Percentiles rank a stretch among this genome's conserved stretches.
Evolutionary conservation across 1,284 basidiomycete species (phyloP).

Genomic region (Austroboletus novae-zelandiae): DNA sequence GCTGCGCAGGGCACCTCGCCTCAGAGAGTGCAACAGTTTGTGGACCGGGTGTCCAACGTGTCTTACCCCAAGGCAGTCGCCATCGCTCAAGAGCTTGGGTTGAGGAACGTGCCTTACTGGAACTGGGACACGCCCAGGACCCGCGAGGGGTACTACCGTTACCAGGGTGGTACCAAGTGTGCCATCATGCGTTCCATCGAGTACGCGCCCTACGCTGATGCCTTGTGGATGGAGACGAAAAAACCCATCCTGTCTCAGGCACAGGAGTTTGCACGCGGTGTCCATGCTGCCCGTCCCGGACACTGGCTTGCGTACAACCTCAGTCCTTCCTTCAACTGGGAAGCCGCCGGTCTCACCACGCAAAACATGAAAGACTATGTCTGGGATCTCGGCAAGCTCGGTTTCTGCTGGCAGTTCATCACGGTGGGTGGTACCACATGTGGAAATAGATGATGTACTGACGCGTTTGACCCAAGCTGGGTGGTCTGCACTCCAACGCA

Average conservation of each 20-base stretch:
- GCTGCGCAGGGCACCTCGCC: conserved; percentile 56
- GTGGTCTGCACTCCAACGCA: conserved; percentile 94
- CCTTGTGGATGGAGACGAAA: conserved; percentile 98
- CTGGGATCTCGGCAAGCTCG: conserved; percentile 91
- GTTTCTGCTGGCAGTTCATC: conserved; percentile 98
- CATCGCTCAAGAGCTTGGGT: conserved; percentile 81
- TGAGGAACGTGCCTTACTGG: conserved; percentile 77
- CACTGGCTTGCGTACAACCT: conserved; percentile 97
- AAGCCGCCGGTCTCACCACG: conserved; percentile 84
- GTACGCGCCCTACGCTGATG: conserved; percentile 91
- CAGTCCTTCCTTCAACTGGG: conserved; percentile 91
- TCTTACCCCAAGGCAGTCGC: conserved; percentile 71
- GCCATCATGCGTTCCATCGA: conserved; percentile 91
- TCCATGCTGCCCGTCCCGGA: conserved; percentile 76
- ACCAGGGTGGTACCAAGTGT: conserved; percentile 95
- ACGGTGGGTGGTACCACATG: conserved; percentile 57
- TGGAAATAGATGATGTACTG: conserved; percentile 1
- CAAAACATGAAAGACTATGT: conserved; percentile 89
- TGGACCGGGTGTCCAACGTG: conserved; percentile 57
- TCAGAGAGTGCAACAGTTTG: conserved; percentile 54
- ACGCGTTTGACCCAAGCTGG: conserved; percentile 58
- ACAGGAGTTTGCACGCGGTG: conserved; percentile 87
- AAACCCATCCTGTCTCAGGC: conserved; percentile 94
- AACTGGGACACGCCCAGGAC: conserved; percentile 95
- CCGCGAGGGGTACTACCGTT: conserved; percentile 94